These are phyloP conservation scores for Chaetomiaceae sp. DNA, from an alignment of 2,329 filamentous ascomycete species.

Conservation along the genomic window DNA sequence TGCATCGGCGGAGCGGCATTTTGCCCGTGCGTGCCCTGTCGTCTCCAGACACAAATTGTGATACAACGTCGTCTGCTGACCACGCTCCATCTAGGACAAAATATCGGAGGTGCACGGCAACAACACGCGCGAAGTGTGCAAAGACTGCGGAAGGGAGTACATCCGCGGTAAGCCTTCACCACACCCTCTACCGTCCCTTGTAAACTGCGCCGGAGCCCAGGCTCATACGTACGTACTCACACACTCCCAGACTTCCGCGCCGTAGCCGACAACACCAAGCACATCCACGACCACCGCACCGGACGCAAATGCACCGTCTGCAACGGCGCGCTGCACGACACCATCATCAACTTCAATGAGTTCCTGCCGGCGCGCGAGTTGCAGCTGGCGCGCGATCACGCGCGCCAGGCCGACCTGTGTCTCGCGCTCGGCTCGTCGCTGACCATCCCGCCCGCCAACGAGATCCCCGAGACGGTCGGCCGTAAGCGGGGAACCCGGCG, in stretches of 20 bases:
- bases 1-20: neutral
- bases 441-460: slow-evolving; percentile 37
- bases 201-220: neutral
- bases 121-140: slow-evolving; percentile 40
- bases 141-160: slow-evolving; percentile 40
- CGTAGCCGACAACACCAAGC: slow-evolving; percentile 37
- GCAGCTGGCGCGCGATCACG: slow-evolving; percentile 31
- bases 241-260: slow-evolving; percentile 37
- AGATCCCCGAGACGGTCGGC: slow-evolving; percentile 35
- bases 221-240: neutral
- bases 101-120: slow-evolving; percentile 45
- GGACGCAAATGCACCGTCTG: slow-evolving; percentile 41
- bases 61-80: too few relatives aligned
- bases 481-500: slow-evolving; percentile 16
- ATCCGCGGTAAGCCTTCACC: slow-evolving; percentile 32
- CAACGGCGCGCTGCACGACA: slow-evolving; percentile 36
- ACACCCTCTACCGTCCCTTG: neutral
- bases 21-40: too few relatives aligned
- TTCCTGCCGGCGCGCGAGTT: slow-evolving; percentile 29
- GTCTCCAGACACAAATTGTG: too few relatives aligned
- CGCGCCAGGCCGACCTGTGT: slow-evolving; percentile 38
- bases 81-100: too few relatives aligned
- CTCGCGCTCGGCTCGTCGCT: slow-evolving; percentile 42
- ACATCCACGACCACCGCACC: slow-evolving; percentile 40
- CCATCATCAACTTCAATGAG: slow-evolving; percentile 42